Evolutionary conservation across 148 eudicot species (phyloP), one percentile per base, ranked within the genome.

Genomic region (Arbutus unedo): DNA sequence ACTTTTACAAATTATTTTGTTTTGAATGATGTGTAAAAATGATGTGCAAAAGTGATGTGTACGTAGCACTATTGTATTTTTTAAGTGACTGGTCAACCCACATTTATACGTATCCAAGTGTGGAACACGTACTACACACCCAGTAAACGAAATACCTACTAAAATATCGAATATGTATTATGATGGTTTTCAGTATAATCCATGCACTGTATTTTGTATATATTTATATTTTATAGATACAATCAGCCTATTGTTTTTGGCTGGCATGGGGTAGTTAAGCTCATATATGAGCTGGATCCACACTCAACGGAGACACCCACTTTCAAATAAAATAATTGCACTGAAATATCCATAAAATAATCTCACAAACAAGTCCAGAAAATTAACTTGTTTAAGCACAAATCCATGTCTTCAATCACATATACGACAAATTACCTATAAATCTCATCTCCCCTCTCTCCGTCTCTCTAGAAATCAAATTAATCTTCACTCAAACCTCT

Each of bases 261-360:
- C 88, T 84, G 90, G 86, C 90, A 79, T 88, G 83, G 87, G 88
- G 89, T 82, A 71, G 89, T 81, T 85, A 76, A 84, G 79, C 82
- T 83, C 79, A 84, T 64, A n/a, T 79, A 83, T 90, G 92, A 90
- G 92, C 92, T 90, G 92, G 89, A 90, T 90, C 89, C 91, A 86
- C 81, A 85, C 90, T 80, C 84, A 79, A 86, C 72, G 87, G 88
- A 49, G 85, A 80, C 87, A 80, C 89, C 88, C 90, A 79, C 84
- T 77, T 44, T 80, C 76, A 77, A 67, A 79, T 56, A 43, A 56
- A 76, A 72, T 5, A 21, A 75, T 31, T 23, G 41, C n/a, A 81
- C 25, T 6, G 57, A 73, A 43, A 0, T 21, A 72, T 31, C 38
- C 38, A 74, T 19, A 70, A 6, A 21, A 38, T 57, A 43, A 76